These are phyloP conservation scores for Knoxia roxburghii DNA, from an alignment of 257 asterid genomes.

Conservation along the genomic window DNA sequence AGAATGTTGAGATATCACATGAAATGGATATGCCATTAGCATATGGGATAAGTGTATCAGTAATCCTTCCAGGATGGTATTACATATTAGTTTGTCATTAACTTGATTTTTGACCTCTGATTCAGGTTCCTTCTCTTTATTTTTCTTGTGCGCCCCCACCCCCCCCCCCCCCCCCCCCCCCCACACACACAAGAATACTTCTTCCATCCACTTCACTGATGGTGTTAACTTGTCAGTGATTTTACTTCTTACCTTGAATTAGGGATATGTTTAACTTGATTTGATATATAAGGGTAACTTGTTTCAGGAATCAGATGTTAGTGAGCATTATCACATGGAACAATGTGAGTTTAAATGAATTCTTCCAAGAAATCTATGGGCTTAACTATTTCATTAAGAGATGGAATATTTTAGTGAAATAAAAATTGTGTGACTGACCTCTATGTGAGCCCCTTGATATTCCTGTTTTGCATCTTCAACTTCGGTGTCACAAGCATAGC, in stretches of 20 bases:
- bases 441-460: not conserved
- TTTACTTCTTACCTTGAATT: not conserved
- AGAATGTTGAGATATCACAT: not conserved
- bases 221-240: not conserved
- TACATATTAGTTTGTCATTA: not conserved
- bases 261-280: not conserved
- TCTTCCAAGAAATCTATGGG: not conserved
- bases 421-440: slow-evolving; percentile 4
- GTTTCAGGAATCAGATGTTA: not conserved
- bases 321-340: not conserved
- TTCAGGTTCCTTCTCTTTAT: not conserved
- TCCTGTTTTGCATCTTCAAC: not conserved
- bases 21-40: not conserved
- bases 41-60: not conserved
- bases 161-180: too few relatives aligned
- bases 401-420: not conserved
- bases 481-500: not conserved
- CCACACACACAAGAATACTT: not conserved
- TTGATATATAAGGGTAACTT: not conserved
- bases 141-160: not conserved
- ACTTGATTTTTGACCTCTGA: not conserved
- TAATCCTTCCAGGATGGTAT: not conserved
- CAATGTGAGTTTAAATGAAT: not conserved
- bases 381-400: not conserved
- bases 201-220: not conserved